phyloP scores from a whole-genome alignment of 305 asterid species.

The Fraxinus ornus region DNA sequence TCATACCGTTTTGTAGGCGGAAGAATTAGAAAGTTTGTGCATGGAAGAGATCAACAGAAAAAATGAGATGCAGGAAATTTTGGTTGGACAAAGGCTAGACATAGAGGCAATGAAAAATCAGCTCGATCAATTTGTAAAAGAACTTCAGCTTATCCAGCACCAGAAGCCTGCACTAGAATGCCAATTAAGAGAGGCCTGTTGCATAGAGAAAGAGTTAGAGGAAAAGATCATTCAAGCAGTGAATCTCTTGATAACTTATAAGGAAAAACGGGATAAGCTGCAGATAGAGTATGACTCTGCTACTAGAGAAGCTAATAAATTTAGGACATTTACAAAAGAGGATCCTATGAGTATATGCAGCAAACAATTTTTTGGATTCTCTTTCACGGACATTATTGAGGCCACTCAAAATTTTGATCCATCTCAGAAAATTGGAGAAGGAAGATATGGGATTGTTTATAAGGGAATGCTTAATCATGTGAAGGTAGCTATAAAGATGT shows the following conservation, averaged over 20 bases:
- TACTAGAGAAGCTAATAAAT: constrained; percentile 44
- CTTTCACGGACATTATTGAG: constrained; percentile 71
- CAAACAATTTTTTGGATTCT: constrained; percentile 49
- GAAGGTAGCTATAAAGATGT: constrained; percentile 83
- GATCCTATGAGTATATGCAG: constrained; percentile 37
- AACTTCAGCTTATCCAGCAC: constrained; percentile 48
- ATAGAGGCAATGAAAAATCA: constrained; percentile 47
- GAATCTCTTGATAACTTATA: constrained; percentile 66
- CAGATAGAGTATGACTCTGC: constrained; percentile 65
- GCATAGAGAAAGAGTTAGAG: constrained; percentile 79
- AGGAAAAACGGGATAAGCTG: constrained; percentile 68
- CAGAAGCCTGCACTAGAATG: constrained; percentile 61
- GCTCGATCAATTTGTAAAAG: constrained; percentile 38
- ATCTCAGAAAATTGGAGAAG: constrained; percentile 76
- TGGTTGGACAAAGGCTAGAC: constrained; percentile 52
- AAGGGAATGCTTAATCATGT: constrained; percentile 59
- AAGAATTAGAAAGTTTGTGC: constrained; percentile 47
- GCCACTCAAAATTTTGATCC: constrained; percentile 74
- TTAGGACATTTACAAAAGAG: constrained; percentile 40
- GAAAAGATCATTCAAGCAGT: constrained; percentile 87
- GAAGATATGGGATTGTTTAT: constrained; percentile 72
- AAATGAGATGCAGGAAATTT: constrained; percentile 50
- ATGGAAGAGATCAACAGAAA: constrained; percentile 45
- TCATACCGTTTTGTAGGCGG: constrained; percentile 51
- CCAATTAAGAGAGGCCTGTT: constrained; percentile 47